Conservation (phyloP, 2,329 filamentous ascomycete species). For the Pestalotiopsis sp. region DNA sequence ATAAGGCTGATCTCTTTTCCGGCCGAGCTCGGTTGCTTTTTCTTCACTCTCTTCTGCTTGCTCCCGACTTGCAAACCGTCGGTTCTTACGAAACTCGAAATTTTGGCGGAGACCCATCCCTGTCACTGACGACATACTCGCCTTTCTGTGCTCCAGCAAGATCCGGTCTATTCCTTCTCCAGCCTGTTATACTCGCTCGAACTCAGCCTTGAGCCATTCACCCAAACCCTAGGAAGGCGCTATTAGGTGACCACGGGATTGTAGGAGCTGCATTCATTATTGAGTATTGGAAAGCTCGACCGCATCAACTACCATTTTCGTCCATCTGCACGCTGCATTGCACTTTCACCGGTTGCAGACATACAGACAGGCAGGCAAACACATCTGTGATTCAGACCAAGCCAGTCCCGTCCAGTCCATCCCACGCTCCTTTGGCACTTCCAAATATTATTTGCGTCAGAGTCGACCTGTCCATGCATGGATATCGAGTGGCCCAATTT, state of each 20-base stretch:
- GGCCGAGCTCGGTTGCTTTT: neutral
- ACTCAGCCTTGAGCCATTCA: too few relatives aligned
- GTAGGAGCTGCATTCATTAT: neutral
- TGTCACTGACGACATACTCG: neutral
- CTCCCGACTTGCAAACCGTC: neutral
- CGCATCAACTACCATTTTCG: neutral
- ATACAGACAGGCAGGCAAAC: too few relatives aligned
- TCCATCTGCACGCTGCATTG: neutral
- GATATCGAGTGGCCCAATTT: neutral
- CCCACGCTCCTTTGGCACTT: neutral
- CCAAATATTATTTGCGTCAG: neutral
- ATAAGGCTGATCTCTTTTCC: neutral
- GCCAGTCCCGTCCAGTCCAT: neutral
- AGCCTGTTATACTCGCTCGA: neutral
- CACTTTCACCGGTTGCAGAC: neutral
- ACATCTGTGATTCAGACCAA: neutral
- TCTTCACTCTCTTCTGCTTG: neutral
- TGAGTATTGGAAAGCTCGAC: neutral
- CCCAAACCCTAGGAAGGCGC: neutral
- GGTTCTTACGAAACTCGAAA: neutral
- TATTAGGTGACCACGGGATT: constrained; percentile 5
- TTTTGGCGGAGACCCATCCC: neutral
- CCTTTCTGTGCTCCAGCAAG: neutral
- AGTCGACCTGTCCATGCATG: neutral
- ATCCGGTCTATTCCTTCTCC: neutral